phyloP scores from a whole-genome alignment of 2,329 filamentous ascomycete genomes.

The Emericellopsis atlantica region DNA sequence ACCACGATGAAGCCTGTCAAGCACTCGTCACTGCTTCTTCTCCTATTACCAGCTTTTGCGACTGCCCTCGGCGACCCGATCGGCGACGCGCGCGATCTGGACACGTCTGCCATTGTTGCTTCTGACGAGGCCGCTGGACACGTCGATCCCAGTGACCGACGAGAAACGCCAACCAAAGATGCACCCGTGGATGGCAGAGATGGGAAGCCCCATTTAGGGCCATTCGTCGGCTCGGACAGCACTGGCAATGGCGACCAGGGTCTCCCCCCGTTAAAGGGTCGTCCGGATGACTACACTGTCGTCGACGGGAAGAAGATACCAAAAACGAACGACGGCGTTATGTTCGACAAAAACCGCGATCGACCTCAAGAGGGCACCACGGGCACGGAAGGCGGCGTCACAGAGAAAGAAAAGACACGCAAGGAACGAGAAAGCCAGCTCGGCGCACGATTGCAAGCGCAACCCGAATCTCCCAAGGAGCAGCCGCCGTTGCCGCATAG shows the following conservation, averaged over 20 bases:
- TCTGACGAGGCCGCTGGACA: conserved; percentile 11
- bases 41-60: conserved; percentile 46
- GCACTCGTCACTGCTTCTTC: conserved; percentile 43
- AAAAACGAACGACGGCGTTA: conserved; percentile 65
- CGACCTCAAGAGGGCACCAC: conserved; percentile 75
- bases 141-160: conserved; percentile 18
- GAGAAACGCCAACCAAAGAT: conserved; percentile 47
- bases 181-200: conserved; percentile 87
- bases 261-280: conserved; percentile 32
- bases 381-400: conserved; percentile 81
- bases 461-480: conserved; percentile 75
- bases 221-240: conserved; percentile 50
- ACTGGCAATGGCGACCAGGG: conserved; percentile 20
- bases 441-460: conserved; percentile 56
- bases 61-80: conserved; percentile 5
- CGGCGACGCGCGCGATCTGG: conserved; percentile 6
- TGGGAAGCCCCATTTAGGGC: conserved; percentile 84
- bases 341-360: conserved; percentile 73
- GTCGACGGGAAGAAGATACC: conserved; percentile 50
- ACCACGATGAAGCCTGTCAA: conserved; percentile 46
- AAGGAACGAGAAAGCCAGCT: conserved; percentile 55
- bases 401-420: conserved; percentile 69
- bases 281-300: conserved; percentile 36
- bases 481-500: conserved; percentile 70
- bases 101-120: conserved; percentile 10